Evolutionary conservation across 2,329 filamentous ascomycete genomes (phyloP).

Genomic region (Nothomitra cinnamomea): DNA sequence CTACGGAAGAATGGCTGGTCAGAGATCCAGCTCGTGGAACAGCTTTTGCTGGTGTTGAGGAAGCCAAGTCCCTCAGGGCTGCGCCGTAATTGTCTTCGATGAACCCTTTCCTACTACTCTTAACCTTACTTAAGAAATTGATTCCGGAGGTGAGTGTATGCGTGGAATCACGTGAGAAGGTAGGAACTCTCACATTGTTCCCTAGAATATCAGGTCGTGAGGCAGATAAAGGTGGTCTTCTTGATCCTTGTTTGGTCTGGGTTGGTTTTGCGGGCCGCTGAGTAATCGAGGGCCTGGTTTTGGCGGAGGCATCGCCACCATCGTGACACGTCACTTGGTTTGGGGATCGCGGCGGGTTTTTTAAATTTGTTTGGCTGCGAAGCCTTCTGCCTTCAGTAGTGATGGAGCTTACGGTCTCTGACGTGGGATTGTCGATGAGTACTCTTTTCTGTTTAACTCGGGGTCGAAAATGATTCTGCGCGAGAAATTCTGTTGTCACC

Average conservation of each 20-base stretch:
- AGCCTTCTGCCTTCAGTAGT: background rate
- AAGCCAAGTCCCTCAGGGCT: background rate
- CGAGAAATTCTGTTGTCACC: conserved; percentile 58
- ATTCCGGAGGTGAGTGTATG: background rate
- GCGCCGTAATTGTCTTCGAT: background rate
- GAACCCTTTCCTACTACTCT: background rate
- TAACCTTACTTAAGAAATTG: conserved; percentile 1
- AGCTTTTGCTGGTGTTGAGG: background rate
- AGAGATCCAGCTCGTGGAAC: background rate
- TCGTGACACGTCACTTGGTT: background rate
- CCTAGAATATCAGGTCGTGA: background rate
- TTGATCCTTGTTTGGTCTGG: background rate
- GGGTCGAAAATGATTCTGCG: conserved; percentile 43
- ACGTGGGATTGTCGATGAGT: conserved; percentile 9
- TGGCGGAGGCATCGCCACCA: background rate
- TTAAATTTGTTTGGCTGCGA: background rate
- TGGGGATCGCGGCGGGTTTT: background rate
- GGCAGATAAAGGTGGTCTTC: background rate
- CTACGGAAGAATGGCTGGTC: background rate
- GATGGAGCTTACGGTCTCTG: background rate
- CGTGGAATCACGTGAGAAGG: background rate
- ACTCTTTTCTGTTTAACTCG: conserved; percentile 27
- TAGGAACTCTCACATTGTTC: background rate
- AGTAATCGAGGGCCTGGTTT: background rate
- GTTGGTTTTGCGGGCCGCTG: background rate